Evolutionary conservation across 345 rosid species (phyloP).

Genomic region (Hibiscus mutabilis): DNA sequence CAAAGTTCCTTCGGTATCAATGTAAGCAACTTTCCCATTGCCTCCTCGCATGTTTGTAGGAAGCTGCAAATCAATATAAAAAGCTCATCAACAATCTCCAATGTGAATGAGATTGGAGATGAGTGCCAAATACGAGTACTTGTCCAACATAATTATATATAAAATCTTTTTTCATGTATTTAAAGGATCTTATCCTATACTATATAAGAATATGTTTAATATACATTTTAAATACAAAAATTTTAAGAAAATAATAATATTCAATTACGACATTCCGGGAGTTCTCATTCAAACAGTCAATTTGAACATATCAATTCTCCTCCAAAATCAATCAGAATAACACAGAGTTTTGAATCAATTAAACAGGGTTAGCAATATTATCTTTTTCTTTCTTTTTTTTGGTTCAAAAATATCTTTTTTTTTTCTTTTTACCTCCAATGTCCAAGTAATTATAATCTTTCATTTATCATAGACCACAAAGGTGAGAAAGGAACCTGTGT

Average conservation of each 20-base stretch:
- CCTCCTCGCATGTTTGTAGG: constrained; percentile 85
- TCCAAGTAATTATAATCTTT: neutral
- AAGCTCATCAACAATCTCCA: neutral
- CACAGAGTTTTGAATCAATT: neutral
- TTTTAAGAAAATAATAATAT: too few relatives aligned
- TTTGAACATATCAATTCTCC: neutral
- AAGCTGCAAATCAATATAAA: constrained; percentile 38
- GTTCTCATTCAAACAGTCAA: neutral
- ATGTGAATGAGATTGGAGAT: neutral
- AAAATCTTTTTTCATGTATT: too few relatives aligned
- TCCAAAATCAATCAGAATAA: neutral
- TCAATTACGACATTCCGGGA: too few relatives aligned
- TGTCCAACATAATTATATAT: too few relatives aligned
- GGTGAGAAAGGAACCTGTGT: constrained; percentile 53
- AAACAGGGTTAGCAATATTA: neutral
- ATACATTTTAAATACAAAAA: too few relatives aligned
- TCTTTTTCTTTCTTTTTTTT: too few relatives aligned
- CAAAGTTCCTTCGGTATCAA: constrained; percentile 92
- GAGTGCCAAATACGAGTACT: too few relatives aligned
- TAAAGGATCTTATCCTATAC: too few relatives aligned
- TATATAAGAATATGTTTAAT: too few relatives aligned
- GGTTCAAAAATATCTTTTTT: too few relatives aligned
- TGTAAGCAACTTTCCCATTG: constrained; percentile 89
- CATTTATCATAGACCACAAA: neutral
- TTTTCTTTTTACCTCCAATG: neutral